Conservation (phyloP, 73 alveolate species). For the Paramecium octaurelia region DNA sequence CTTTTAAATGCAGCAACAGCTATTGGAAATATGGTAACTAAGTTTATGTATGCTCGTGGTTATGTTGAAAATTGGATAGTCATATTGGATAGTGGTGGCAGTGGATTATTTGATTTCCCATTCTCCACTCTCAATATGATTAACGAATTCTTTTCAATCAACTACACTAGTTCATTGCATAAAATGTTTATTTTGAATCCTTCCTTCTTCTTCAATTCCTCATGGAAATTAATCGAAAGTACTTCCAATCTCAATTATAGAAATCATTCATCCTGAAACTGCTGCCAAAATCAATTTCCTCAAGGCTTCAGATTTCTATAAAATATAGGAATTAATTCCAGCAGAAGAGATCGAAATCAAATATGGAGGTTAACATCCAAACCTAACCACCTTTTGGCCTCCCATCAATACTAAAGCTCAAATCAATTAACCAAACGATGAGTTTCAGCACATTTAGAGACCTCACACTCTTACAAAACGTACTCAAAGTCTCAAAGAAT, state of each 20-base stretch:
- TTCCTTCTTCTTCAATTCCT: conserved; percentile 20
- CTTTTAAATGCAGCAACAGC: conserved; percentile 21
- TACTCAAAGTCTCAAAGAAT: neutral
- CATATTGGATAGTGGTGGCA: conserved; percentile 50
- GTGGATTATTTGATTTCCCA: conserved; percentile 49
- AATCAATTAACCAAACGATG: conserved; percentile 2
- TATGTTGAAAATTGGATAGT: conserved; percentile 63
- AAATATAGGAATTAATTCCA: conserved; percentile 39
- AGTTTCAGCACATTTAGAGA: neutral
- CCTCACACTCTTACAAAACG: neutral
- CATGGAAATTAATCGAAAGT: conserved; percentile 60
- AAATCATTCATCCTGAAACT: conserved; percentile 60
- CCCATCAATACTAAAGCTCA: neutral
- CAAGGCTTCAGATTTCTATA: conserved; percentile 28
- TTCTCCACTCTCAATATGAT: conserved; percentile 52
- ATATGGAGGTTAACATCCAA: conserved; percentile 83
- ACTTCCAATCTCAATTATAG: neutral
- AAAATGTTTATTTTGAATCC: conserved; percentile 63
- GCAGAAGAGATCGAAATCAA: conserved; percentile 74
- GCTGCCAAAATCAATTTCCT: conserved; percentile 50
- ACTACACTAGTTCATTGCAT: conserved; percentile 46
- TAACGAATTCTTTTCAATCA: conserved; percentile 44
- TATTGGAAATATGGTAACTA: conserved; percentile 4
- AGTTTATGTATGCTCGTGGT: conserved; percentile 21
- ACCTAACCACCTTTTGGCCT: conserved; percentile 70